Conservation (phyloP, 768 basidiomycete species). For the Ramaria sp. region DNA sequence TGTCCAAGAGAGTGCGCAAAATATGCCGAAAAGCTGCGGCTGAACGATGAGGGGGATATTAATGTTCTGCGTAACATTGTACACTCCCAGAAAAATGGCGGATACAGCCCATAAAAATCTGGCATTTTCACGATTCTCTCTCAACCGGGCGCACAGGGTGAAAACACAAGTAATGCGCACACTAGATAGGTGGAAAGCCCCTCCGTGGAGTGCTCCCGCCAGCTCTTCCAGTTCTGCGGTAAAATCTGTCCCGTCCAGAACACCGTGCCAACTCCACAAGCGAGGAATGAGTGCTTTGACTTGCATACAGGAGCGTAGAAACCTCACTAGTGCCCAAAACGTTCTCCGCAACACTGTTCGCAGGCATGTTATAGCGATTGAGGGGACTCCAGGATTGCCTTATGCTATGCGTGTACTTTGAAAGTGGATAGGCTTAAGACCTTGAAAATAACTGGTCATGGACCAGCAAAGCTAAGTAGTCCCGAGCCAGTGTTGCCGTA, state of each 20-base stretch:
- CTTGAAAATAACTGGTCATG: too few species aligned
- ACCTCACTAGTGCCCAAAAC: constrained; percentile 58
- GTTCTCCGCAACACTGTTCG: constrained; percentile 49
- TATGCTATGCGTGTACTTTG: background rate
- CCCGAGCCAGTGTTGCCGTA: too few species aligned
- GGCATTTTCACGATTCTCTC: background rate
- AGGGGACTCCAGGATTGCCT: background rate
- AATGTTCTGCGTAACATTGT: constrained; percentile 50
- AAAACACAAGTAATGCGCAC: constrained; percentile 25
- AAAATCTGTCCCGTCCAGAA: constrained; percentile 59
- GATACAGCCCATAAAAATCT: constrained; percentile 56
- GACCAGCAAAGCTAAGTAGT: too few species aligned
- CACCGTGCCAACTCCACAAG: constrained; percentile 33
- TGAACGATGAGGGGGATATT: constrained; percentile 67
- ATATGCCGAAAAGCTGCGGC: constrained; percentile 51
- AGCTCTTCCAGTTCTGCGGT: constrained; percentile 69
- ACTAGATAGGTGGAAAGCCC: constrained; percentile 63
- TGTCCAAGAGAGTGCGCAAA: constrained; percentile 52
- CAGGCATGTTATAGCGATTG: constrained; percentile 24
- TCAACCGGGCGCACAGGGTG: background rate
- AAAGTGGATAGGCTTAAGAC: too few species aligned
- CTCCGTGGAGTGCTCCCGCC: constrained; percentile 51
- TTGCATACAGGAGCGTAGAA: background rate
- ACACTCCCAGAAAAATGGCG: constrained; percentile 54
- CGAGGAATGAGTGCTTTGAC: constrained; percentile 17